Percentiles rank a stretch among this genome's conserved stretches.
Evolutionary conservation across 305 asterid species (phyloP).

Genomic region (Salvia sclarea): DNA sequence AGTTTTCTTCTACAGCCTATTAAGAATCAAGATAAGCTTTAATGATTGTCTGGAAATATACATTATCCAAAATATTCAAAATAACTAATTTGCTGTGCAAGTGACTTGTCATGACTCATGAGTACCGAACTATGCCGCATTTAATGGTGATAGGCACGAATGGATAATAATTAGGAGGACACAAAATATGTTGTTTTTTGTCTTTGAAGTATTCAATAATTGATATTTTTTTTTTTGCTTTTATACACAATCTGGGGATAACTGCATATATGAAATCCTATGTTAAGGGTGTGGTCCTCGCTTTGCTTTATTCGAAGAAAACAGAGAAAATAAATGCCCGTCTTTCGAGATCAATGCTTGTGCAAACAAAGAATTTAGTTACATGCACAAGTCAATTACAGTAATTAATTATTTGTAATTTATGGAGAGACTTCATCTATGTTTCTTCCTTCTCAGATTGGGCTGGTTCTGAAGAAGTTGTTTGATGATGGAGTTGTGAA

Average conservation of each 20-base stretch:
- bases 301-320: neutral
- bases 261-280: too few relatives aligned
- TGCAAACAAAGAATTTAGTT: neutral
- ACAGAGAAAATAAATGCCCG: neutral
- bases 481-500: conserved; percentile 74
- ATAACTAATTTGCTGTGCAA: neutral
- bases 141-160: neutral
- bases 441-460: conserved; percentile 52
- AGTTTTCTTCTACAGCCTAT: neutral
- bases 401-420: neutral
- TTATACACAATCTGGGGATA: neutral
- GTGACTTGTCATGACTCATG: neutral
- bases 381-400: neutral
- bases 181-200: neutral
- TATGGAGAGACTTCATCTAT: neutral
- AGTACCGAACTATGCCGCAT: neutral
- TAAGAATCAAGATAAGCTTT: neutral
- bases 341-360: conserved; percentile 1
- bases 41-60: neutral
- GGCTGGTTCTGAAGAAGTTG: conserved; percentile 69
- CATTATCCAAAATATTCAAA: neutral
- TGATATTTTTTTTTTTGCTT: neutral
- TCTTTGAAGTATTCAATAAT: neutral
- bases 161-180: neutral
- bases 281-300: neutral